These are phyloP conservation scores for Xylariaceae sp. DNA, from an alignment of 2,329 filamentous ascomycete species.

Conservation along the genomic window DNA sequence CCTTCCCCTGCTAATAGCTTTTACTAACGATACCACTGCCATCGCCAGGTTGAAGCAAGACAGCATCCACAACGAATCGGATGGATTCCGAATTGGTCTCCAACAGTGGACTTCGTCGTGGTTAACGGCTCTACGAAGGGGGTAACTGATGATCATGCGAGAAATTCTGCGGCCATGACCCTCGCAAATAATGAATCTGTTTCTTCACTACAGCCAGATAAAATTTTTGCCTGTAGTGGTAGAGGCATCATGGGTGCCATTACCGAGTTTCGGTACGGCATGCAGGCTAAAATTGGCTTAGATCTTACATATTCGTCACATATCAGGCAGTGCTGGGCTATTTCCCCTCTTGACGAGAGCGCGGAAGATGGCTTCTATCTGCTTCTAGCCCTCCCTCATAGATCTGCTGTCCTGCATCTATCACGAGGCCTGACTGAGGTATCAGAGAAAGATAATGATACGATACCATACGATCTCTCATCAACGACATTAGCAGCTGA, in stretches of 20 bases:
- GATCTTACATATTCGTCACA: constrained; percentile 55
- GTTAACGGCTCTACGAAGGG: constrained; percentile 39
- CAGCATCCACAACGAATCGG: constrained; percentile 57
- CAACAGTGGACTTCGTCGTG: constrained; percentile 58
- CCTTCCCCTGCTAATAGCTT: background rate
- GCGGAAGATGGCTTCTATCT: constrained; percentile 42
- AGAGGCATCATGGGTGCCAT: constrained; percentile 64
- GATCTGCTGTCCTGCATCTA: constrained; percentile 52
- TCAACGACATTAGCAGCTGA: constrained; percentile 54
- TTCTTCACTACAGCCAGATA: constrained; percentile 47
- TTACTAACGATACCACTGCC: constrained; percentile 9
- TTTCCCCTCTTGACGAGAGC: constrained; percentile 37
- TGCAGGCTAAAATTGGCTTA: constrained; percentile 68
- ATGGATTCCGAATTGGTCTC: constrained; percentile 66
- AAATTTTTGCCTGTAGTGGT: constrained; percentile 69
- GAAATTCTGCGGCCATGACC: constrained; percentile 48
- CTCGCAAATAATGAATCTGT: constrained; percentile 29
- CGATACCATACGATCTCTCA: constrained; percentile 52
- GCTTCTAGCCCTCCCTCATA: constrained; percentile 53
- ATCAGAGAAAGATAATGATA: constrained; percentile 44
- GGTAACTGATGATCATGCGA: constrained; percentile 45
- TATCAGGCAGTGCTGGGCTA: constrained; percentile 57
- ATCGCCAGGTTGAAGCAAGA: constrained; percentile 55
- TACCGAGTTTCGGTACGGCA: constrained; percentile 69
- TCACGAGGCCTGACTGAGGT: constrained; percentile 51